A percentile compares a stretch with the other conserved stretches of the same genome.
Conservation (phyloP, 129 eudicot species). For the Scalesia atractyloides region DNA sequence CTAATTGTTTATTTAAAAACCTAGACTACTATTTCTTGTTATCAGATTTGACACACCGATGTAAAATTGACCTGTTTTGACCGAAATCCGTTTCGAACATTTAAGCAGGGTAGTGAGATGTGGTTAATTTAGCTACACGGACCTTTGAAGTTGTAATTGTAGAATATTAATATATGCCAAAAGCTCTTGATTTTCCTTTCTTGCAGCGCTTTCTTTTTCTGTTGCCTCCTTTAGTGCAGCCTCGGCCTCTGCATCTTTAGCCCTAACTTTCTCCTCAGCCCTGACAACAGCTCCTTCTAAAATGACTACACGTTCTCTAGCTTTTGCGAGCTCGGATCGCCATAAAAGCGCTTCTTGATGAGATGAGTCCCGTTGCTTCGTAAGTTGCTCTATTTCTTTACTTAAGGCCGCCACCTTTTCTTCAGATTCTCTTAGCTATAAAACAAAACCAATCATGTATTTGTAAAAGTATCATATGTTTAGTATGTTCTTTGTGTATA, state of each 20-base stretch:
- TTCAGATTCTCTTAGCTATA: conserved; percentile 67
- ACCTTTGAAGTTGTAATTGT: conserved; percentile 81
- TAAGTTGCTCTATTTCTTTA: conserved; percentile 76
- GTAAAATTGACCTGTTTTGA: neutral
- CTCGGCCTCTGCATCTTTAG: conserved; percentile 71
- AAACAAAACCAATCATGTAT: conserved; percentile 1
- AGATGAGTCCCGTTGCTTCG: conserved; percentile 63
- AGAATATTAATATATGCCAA: conserved; percentile 69
- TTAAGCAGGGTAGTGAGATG: neutral
- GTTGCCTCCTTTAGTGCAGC: conserved; percentile 72
- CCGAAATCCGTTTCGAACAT: neutral
- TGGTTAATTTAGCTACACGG: conserved; percentile 5
- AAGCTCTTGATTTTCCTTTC: conserved; percentile 82
- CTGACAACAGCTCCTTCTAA: conserved; percentile 87
- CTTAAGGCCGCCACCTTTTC: conserved; percentile 51
- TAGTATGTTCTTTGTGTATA: neutral
- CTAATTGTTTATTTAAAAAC: neutral
- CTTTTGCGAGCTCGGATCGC: conserved; percentile 94
- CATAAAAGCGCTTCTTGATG: conserved; percentile 89
- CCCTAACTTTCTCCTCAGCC: conserved; percentile 92
- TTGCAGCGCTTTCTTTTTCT: conserved; percentile 60
- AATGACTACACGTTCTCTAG: conserved; percentile 84
- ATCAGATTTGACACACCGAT: neutral
- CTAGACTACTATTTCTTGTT: neutral
- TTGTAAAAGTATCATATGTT: neutral